Evolutionary conservation across 1,139 yeast genomes (phyloP), one percentile per base, ranked within the genome.

Genomic region (Saccharomyces hybrid): DNA sequence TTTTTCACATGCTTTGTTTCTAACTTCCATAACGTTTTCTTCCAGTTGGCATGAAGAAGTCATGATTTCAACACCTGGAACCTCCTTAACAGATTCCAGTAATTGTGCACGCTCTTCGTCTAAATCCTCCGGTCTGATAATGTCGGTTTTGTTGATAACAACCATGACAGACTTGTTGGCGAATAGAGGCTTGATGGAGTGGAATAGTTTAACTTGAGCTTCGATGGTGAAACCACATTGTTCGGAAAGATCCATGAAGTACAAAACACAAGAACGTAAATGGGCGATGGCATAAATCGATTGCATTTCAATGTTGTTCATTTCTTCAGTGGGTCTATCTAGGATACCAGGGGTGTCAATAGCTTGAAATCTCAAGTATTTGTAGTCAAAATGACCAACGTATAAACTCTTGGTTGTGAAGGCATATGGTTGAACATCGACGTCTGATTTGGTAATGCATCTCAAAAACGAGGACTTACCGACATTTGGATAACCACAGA

Each of bases 241-340:
- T 77, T 95, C 99, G 42, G 96, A 87, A 63, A 93, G 80, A 78
- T 93, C 99, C 99, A 93, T 93, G 69, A 93, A 93, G 76, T 95
- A 93, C 67, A 95, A 75, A 50, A 93, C 96, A 73, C 97, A 89
- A 26, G 98, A 90, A 70, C 99, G 83, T 73, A 93, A 83, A 74
- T 93, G 99, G 44, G 99, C 99, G 79, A 93, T 89, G 58, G 99
- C 99, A 69, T 95, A 93, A 69, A 93, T 91, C 55, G 96, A 86
- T 77, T 93, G 99, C 99, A 93, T 93, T 78, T 93, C 99, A 73
- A 93, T 95, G 75, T 95, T 93, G 78, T 91, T 95, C 99, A 93
- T 95, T 72, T 93, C 98, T 73, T 93, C 99, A 50, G 98, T 90
- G 58, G 99, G 99, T 74, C 98, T 86, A 74, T 93, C 99, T 71